A percentile compares a stretch with the other conserved stretches of the same genome.
Conservation (phyloP, 192 early-diverging fungal species). For the Podila minutissima region DNA sequence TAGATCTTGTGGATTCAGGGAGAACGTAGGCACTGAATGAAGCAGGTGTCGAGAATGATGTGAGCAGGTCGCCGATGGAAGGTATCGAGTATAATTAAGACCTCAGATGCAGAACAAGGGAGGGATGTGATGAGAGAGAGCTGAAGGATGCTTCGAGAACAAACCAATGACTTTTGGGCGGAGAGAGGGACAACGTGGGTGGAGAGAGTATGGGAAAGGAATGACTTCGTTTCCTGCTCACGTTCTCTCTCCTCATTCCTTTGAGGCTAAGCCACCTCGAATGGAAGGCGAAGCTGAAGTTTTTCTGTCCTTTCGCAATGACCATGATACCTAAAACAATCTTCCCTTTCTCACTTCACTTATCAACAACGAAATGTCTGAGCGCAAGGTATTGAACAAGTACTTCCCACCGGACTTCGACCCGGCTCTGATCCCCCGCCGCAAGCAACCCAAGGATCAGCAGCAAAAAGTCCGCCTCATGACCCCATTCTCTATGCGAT, state of each 20-base stretch:
- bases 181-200: background rate
- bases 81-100: no score
- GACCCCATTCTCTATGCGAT: conserved; percentile 99
- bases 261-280: background rate
- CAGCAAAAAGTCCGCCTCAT: conserved; percentile 98
- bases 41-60: no score
- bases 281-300: background rate
- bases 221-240: background rate
- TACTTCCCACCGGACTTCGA: conserved; percentile 99
- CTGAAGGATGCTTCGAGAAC: no score
- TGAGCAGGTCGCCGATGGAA: no score
- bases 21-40: no score
- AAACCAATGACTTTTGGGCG: no score
- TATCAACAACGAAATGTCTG: conserved; percentile 19
- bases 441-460: conserved; percentile 81
- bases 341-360: background rate
- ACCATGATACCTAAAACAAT: background rate
- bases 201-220: background rate
- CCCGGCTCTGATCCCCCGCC: conserved; percentile 88
- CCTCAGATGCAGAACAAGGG: no score
- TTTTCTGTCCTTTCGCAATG: background rate
- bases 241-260: background rate
- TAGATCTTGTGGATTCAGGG: no score
- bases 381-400: conserved; percentile 93
- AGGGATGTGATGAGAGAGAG: no score